Evolutionary conservation across 495 filamentous ascomycete species (phyloP), one percentile per base, ranked within the genome.

Genomic region (Hypoxylon intermedium): DNA sequence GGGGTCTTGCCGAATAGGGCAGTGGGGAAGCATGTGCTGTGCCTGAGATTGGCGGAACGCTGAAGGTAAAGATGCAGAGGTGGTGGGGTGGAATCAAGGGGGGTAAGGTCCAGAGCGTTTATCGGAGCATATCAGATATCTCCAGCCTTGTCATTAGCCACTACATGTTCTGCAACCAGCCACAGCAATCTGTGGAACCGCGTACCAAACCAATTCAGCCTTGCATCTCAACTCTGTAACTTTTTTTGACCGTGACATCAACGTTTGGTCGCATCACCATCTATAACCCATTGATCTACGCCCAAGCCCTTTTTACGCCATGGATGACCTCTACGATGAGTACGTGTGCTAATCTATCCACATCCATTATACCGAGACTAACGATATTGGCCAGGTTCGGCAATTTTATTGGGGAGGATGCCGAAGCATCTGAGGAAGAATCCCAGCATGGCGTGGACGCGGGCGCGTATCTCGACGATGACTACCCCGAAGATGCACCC

Each of bases 391-490:
- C n/a, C 56, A 93, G 90, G 80, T 97, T 96, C 77, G 92, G 92
- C 70, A 97, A 97, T 75, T 96, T 90, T 76, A 96, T 97, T 69
- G 93, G 94, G 63, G 94, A 96, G 71, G 79, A 81, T 57, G 88
- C 84, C 63, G 89, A 87, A 65, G 90, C 92, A 69, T 95, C 91
- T 30, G 93, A 95, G 63, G 90, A 91, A 67, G 93, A 96, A 67
- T 85, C 85, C 57, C 82, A 91, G 62, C 81, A 85, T 75, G 89
- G 86, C 66, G 84, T 88, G 60, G 83, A 83, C 69, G 84, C 82
- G 23, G 89, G 88, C 64, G 86, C 87, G 62, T 97, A 95, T 67
- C 85, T 90, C 54, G 89, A 91, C 61, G 90, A 92, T 23, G 83
- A 88, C 20, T 85, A 84, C 19, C 87, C 85, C 13, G 83, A 83